Percentiles rank a stretch among this genome's conserved stretches.
phyloP scores from a whole-genome alignment of 371 early-diverging fungal species.

The Lichtheimia hyalospora region DNA sequence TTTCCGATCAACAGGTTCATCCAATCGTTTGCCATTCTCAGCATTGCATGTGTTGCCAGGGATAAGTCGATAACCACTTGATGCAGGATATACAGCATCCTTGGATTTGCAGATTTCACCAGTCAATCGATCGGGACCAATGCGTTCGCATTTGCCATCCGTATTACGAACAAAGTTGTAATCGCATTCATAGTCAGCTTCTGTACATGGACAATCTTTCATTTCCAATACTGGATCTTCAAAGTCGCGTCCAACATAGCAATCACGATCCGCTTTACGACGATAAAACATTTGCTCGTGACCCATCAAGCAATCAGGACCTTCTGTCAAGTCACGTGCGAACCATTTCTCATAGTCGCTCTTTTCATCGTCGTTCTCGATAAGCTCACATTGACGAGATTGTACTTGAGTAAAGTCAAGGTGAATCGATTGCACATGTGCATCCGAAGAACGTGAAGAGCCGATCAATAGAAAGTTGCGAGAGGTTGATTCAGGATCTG shows the following conservation, averaged over 20 bases:
- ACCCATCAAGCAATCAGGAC: slow-evolving; percentile 87
- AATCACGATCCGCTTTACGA: slow-evolving; percentile 74
- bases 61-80: slow-evolving; percentile 87
- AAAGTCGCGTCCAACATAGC: slow-evolving; percentile 74
- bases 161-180: slow-evolving; percentile 68
- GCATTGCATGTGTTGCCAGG: slow-evolving; percentile 76
- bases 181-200: slow-evolving; percentile 92
- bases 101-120: slow-evolving; percentile 54
- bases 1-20: slow-evolving; percentile 60
- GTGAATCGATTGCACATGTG: slow-evolving; percentile 50
- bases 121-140: slow-evolving; percentile 54
- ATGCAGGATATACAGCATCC: slow-evolving; percentile 71
- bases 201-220: slow-evolving; percentile 76
- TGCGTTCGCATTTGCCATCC: slow-evolving; percentile 57
- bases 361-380: slow-evolving; percentile 45
- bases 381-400: slow-evolving; percentile 65
- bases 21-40: slow-evolving; percentile 53
- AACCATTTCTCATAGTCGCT: slow-evolving; percentile 84
- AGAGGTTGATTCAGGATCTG: slow-evolving; percentile 67
- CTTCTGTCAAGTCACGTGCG: slow-evolving; percentile 57
- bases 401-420: slow-evolving; percentile 73
- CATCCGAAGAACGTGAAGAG: slow-evolving; percentile 27
- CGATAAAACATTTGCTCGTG: slow-evolving; percentile 74
- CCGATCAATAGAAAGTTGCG: slow-evolving; percentile 58
- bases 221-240: slow-evolving; percentile 52